Conservation (phyloP, 2,329 filamentous ascomycete species). For the Monosporascus sp. region DNA sequence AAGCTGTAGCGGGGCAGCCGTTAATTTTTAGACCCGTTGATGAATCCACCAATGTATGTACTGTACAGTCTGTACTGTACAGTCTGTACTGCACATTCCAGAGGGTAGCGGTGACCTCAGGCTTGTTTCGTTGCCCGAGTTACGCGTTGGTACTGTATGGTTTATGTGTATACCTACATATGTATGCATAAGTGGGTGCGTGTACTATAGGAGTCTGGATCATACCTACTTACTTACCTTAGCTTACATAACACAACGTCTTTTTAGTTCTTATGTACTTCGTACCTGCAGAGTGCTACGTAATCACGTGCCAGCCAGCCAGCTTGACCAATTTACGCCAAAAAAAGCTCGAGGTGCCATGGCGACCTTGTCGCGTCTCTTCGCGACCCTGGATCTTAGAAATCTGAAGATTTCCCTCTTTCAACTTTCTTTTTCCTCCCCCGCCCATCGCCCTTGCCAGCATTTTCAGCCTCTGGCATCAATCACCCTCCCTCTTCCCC, state of each 20-base stretch:
- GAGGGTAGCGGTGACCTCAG: not conserved
- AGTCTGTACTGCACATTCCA: not conserved
- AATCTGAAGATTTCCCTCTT: slow-evolving; percentile 2
- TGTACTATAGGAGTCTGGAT: too few relatives aligned
- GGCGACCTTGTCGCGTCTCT: slow-evolving; percentile 9
- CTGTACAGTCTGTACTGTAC: not conserved
- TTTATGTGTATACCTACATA: not conserved
- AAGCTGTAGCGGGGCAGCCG: not conserved
- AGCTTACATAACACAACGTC: too few relatives aligned
- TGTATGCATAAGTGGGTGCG: not conserved
- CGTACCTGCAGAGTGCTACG: not conserved
- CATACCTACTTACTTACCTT: too few relatives aligned
- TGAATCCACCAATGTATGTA: not conserved
- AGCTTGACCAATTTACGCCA: slow-evolving; percentile 9
- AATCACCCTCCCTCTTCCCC: not conserved
- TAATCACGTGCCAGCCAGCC: slow-evolving; percentile 8
- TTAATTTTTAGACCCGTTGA: not conserved
- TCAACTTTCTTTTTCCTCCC: not conserved
- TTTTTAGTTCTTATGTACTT: not conserved
- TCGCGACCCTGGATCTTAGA: not conserved
- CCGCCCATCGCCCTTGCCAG: not conserved
- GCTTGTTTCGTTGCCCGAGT: not conserved
- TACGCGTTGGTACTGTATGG: not conserved
- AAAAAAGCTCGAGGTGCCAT: slow-evolving; percentile 5
- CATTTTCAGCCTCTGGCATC: not conserved